Evolutionary conservation across 441 rosid genomes (phyloP), one percentile per base, ranked within the genome.

Genomic region (Pelargonium australe): DNA sequence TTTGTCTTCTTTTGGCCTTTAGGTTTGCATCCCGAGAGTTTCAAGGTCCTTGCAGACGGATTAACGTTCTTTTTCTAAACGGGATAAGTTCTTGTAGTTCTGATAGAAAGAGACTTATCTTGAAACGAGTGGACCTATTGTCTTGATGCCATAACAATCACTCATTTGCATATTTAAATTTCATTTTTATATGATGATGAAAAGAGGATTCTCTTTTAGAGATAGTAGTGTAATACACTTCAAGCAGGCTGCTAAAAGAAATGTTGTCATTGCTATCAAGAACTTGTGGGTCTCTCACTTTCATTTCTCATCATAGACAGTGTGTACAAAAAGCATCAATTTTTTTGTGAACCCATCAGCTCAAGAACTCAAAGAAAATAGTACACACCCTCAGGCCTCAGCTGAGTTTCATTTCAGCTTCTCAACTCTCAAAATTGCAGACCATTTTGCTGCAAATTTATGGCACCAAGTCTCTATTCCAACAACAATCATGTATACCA

Each of bases 261-360:
- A 7, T 5, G 7, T 37, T 37, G 41, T 37, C 41, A 37, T 37
- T 37, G 41, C 8, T 37, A 37, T 37, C 41, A 37, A 51, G 7
- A 53, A 53, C 60, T 11, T 53, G 60, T 53, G 60, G 60, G 60
- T 53, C 60, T 53, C 60, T 7, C 60, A 2, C 16, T 53, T 53
- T 53, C 60, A 53, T 53, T 53, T 7, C 60, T 53, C 60, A 53
- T 53, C 60, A 53, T 53, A 53, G 16, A 53, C 60, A 5, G 20
- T n/a, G 8, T 53, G 19, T 19, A 53, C 20, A 53, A 53, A 4
- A n/a, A 37, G 19, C 60, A 53, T 19, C 60, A 14, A 14, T 53
- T 19, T 53, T 19, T 53, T 13, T 5, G 16, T 51, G 9, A 53
- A 53, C 60, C 60, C 60, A 53, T 16, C 41, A 37, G 41, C 41